A percentile compares a stretch with the other conserved stretches of the same genome.
Conservation (phyloP, 2,329 filamentous ascomycete species). For the Penicillium polonicum region DNA sequence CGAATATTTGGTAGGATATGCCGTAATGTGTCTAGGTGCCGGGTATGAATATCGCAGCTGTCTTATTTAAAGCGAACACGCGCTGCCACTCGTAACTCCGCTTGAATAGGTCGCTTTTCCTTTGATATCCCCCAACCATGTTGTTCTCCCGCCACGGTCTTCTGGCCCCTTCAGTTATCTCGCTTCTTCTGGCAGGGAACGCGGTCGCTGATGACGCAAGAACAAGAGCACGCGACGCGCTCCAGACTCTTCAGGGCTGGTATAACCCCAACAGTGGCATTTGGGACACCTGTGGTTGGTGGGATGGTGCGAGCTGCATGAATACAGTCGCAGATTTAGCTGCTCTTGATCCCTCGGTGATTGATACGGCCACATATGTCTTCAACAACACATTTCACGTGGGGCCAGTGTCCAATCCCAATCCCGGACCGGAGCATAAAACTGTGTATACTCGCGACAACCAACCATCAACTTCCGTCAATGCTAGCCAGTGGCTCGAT, state of each 20-base stretch:
- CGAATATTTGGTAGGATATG: constrained; percentile 10
- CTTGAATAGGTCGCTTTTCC: constrained; percentile 2
- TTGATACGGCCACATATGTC: constrained; percentile 36
- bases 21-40: constrained; percentile 12
- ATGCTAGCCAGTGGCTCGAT: constrained; percentile 30
- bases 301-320: constrained; percentile 69
- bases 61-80: constrained; percentile 18
- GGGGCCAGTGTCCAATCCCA: constrained; percentile 22
- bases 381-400: constrained; percentile 46
- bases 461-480: constrained; percentile 13
- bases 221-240: constrained; percentile 27
- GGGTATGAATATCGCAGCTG: background rate
- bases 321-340: constrained; percentile 60
- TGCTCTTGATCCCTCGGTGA: constrained; percentile 35
- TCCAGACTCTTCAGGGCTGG: constrained; percentile 57
- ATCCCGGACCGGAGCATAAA: constrained; percentile 18
- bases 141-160: constrained; percentile 12
- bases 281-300: constrained; percentile 68
- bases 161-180: constrained; percentile 8
- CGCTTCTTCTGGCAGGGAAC: constrained; percentile 6
- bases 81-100: background rate
- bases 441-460: constrained; percentile 9
- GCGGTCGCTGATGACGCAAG: constrained; percentile 15
- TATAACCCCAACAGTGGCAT: constrained; percentile 61
- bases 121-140: constrained; percentile 9